A percentile compares a stretch with the other conserved stretches of the same genome.
Conservation (phyloP, 1,284 basidiomycete genomes). For the Phellinidium pouzarii region DNA sequence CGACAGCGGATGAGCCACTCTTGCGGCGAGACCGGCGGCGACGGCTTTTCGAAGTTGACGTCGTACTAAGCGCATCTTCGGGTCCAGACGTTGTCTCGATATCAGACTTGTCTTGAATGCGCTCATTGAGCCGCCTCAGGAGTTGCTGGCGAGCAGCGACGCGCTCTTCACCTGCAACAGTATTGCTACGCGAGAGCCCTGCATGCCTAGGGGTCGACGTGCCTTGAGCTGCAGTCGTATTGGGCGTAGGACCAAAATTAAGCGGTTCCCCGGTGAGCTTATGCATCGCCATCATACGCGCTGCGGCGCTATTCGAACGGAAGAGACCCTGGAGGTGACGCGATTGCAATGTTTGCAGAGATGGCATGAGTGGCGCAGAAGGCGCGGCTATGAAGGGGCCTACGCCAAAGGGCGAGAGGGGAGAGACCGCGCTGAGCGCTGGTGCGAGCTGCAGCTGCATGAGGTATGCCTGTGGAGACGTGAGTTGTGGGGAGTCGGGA, state of each 20-base stretch:
- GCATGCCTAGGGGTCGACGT: slow-evolving; percentile 43
- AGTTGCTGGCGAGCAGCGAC: slow-evolving; percentile 60
- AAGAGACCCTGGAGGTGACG: slow-evolving; percentile 48
- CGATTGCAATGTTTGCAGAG: slow-evolving; percentile 57
- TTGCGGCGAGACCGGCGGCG: slow-evolving; percentile 53
- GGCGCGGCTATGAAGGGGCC: neutral
- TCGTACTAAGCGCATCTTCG: slow-evolving; percentile 42
- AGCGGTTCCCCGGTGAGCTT: slow-evolving; percentile 63
- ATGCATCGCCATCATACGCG: slow-evolving; percentile 64
- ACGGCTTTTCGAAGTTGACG: slow-evolving; percentile 42
- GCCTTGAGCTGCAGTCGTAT: slow-evolving; percentile 28
- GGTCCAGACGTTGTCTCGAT: slow-evolving; percentile 52
- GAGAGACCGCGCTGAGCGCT: neutral
- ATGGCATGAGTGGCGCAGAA: slow-evolving; percentile 38
- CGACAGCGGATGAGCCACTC: slow-evolving; percentile 39
- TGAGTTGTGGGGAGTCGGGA: slow-evolving; percentile 10
- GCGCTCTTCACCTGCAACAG: slow-evolving; percentile 70
- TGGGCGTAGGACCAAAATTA: slow-evolving; percentile 34
- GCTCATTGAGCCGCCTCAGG: slow-evolving; percentile 53
- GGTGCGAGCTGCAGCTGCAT: slow-evolving; percentile 30
- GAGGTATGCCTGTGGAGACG: slow-evolving; percentile 12
- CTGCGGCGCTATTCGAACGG: slow-evolving; percentile 70
- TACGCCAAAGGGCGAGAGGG: slow-evolving; percentile 13
- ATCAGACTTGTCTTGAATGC: slow-evolving; percentile 49
- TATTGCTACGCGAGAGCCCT: slow-evolving; percentile 63